Base-by-base conservation (phyloP, 345 rosid genomes). In the Brassica rapa region DNA sequence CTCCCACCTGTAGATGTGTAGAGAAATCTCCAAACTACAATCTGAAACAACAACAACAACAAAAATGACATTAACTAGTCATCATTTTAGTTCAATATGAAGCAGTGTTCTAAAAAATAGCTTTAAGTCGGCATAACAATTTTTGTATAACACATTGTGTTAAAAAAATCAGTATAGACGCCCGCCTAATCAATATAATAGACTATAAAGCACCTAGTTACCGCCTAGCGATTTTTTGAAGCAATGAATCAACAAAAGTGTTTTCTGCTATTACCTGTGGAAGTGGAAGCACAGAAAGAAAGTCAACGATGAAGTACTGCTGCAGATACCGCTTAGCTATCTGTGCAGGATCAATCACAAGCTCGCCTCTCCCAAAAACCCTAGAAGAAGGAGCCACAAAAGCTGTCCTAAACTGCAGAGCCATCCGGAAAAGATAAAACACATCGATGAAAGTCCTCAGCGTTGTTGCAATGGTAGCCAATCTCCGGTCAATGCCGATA, bases 351-450 rank as follows among this genome's bases (percentile, higher is more conserved):
- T 93, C 96, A 16, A 91, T 93, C 73, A 95, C 99, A 81, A 93
- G 97, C 85, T 93, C 99, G 10, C 99, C 99, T 3, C 99, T 86
- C 46, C 99, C 99, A 64, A 95, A 95, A 69, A 93, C 97, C 73
- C 97, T 91, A 67, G 99, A 95, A 77, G 98, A 93, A 30, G 98
- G 99, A 1, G 98, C 98, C 15, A 95, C 90, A 82, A 88, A 95
- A 77, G 97, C 99, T 33, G 99, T 95, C 73, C 98, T 94, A 82
- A 95, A 95, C 86, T 85, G 97, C 27, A 95, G 92, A 75, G 87
- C 89, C 92, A 95, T 95, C 74, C 81, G 99, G 21, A 91, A 77
- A 77, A 95, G 97, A 84, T 95, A 95, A 85, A 92, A 93, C 53
- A 12, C 83, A 91, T 95, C 99, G 24, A 90, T 49, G 16, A 85